These are phyloP conservation scores for Colletotrichum tanaceti DNA, from an alignment of 2,329 filamentous ascomycete species.

Conservation along the genomic window DNA sequence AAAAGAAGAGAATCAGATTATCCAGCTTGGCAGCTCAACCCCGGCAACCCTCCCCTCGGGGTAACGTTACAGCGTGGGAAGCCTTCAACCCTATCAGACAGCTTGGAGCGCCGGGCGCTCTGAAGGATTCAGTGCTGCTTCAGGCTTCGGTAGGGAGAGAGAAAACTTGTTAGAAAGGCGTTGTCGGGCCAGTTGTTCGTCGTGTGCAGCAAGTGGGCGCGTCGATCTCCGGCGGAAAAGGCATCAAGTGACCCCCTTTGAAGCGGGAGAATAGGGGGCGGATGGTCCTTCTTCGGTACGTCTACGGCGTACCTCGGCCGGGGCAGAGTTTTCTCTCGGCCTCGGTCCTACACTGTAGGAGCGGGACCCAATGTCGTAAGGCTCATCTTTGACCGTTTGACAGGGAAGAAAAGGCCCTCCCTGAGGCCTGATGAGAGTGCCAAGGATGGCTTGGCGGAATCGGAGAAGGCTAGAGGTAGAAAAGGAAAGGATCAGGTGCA, in stretches of 20 bases:
- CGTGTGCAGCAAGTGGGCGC: constrained; percentile 3
- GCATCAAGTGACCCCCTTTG: not conserved
- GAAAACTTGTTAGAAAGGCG: constrained; percentile 1
- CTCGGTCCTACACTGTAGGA: too few relatives aligned
- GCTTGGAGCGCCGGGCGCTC: not conserved
- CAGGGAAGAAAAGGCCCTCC: not conserved
- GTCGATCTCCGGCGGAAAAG: constrained; percentile 10
- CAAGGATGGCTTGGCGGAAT: constrained; percentile 4
- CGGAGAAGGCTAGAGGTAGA: not conserved
- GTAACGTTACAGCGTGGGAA: constrained; percentile 23
- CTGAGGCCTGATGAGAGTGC: not conserved
- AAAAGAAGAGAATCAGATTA: not conserved
- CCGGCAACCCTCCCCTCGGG: constrained; percentile 11
- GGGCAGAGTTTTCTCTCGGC: not conserved
- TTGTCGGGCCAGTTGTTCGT: not conserved
- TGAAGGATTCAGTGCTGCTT: not conserved
- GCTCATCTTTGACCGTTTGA: not conserved
- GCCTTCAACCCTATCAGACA: not conserved
- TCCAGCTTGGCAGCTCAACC: not conserved
- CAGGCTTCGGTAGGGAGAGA: not conserved
- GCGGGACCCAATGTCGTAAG: not conserved
- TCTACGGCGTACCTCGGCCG: constrained; percentile 23
- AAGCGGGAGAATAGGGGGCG: not conserved
- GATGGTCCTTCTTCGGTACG: constrained; percentile 21
- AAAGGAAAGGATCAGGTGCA: constrained; percentile 8